Percentiles rank a stretch among this genome's conserved stretches.
Conservation (phyloP, 345 rosid species). For the Aquilaria malaccensis region DNA sequence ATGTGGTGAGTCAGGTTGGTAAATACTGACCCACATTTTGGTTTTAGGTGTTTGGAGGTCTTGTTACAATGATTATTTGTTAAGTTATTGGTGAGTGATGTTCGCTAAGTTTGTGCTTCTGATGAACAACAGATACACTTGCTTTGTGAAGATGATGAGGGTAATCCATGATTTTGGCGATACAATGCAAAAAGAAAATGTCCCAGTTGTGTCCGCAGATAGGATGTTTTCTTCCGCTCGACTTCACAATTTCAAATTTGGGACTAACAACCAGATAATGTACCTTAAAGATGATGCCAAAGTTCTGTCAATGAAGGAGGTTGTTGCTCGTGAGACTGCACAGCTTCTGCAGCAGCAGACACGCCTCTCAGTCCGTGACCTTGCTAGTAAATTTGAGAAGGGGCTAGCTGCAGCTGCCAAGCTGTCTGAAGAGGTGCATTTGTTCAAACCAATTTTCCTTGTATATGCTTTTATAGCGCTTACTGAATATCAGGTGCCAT, state of each 20-base stretch:
- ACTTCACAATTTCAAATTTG: constrained; percentile 79
- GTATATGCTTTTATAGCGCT: too few species aligned
- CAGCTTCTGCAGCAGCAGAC: constrained; percentile 87
- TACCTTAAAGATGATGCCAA: constrained; percentile 70
- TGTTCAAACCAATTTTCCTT: too few species aligned
- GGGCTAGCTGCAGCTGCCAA: constrained; percentile 96
- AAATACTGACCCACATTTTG: constrained; percentile 10
- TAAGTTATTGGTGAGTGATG: constrained; percentile 3
- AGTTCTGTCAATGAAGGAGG: constrained; percentile 83
- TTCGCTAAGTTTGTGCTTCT: constrained; percentile 11
- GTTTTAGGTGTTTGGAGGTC: constrained; percentile 13
- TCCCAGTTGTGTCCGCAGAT: constrained; percentile 74
- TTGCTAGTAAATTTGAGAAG: constrained; percentile 85
- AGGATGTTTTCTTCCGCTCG: constrained; percentile 76
- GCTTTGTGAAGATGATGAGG: constrained; percentile 51
- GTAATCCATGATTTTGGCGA: constrained; percentile 57
- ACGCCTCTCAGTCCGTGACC: constrained; percentile 94
- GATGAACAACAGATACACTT: constrained; percentile 15
- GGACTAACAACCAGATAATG: constrained; percentile 67
- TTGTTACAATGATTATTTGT: constrained; percentile 4
- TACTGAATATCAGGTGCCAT: too few species aligned
- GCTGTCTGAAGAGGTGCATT: constrained; percentile 80
- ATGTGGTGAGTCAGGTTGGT: constrained; percentile 12
- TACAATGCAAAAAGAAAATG: constrained; percentile 56
- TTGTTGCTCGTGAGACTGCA: constrained; percentile 87